phyloP scores from a whole-genome alignment of 2,329 filamentous ascomycete species.

The Raffaelea albimanens region DNA sequence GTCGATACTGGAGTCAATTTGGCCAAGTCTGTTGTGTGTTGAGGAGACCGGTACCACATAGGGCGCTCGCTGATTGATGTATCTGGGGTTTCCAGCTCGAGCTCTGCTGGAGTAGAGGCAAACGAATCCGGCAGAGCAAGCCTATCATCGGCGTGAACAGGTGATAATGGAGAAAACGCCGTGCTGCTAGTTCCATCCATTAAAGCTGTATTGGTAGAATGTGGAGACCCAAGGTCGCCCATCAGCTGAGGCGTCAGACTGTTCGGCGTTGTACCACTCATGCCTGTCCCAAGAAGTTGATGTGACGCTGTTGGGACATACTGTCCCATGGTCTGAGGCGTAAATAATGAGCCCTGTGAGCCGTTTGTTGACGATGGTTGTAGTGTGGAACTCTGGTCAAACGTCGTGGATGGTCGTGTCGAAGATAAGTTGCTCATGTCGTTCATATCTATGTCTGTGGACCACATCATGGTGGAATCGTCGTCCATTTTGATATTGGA shows the following conservation, averaged over 20 bases:
- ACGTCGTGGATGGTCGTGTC: slow-evolving; percentile 4
- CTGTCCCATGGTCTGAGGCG: neutral
- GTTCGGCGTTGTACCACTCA: neutral
- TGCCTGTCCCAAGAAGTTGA: neutral
- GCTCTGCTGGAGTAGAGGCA: slow-evolving; percentile 3
- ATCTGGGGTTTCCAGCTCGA: neutral
- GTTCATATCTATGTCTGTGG: slow-evolving; percentile 4
- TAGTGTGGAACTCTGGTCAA: slow-evolving; percentile 2
- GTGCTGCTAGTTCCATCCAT: neutral
- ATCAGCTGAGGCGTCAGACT: neutral
- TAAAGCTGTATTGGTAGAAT: neutral
- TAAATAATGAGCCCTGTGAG: slow-evolving; percentile 4
- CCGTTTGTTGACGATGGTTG: slow-evolving; percentile 1
- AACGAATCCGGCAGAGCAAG: slow-evolving; percentile 2
- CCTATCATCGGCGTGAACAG: neutral
- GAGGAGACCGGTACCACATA: slow-evolving; percentile 1
- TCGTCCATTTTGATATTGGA: neutral
- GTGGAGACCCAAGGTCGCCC: neutral
- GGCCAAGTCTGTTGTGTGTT: neutral
- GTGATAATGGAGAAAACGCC: slow-evolving; percentile 3
- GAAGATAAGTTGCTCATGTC: slow-evolving; percentile 5
- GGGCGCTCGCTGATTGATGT: slow-evolving; percentile 1
- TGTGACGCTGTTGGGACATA: neutral
- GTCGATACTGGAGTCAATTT: slow-evolving; percentile 1
- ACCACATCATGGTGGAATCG: slow-evolving; percentile 6